These are phyloP conservation scores for Hyphopichia buzzinii DNA, from an alignment of 1,139 yeast species.

Conservation along the genomic window DNA sequence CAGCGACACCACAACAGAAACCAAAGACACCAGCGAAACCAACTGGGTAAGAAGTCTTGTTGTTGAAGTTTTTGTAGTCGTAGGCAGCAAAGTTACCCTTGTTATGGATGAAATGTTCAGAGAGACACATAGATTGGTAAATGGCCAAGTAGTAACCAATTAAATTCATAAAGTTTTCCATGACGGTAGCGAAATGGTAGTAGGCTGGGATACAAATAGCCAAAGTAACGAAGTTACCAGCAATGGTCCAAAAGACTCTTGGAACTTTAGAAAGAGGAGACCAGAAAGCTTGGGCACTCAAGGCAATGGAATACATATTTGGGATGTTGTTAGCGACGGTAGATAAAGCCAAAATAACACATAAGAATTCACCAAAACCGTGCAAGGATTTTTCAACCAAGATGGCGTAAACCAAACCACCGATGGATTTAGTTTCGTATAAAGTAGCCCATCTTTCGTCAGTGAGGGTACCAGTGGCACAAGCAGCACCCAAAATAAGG, in stretches of 20 bases:
- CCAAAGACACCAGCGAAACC: conserved; percentile 79
- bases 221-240: conserved; percentile 72
- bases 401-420: conserved; percentile 80
- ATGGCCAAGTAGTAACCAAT: conserved; percentile 90
- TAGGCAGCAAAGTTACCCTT: conserved; percentile 58
- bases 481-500: conserved; percentile 84
- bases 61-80: conserved; percentile 60
- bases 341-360: conserved; percentile 78
- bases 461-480: conserved; percentile 62
- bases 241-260: conserved; percentile 75
- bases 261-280: conserved; percentile 70
- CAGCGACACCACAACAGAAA: conserved; percentile 80
- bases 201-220: conserved; percentile 89
- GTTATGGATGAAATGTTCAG: conserved; percentile 80
- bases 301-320: conserved; percentile 85
- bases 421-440: conserved; percentile 58
- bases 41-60: conserved; percentile 58
- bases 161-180: conserved; percentile 84
- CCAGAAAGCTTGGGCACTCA: conserved; percentile 84
- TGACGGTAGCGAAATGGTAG: conserved; percentile 66
- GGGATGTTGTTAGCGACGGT: conserved; percentile 90
- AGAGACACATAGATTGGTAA: conserved; percentile 66
- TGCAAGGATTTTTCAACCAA: conserved; percentile 76
- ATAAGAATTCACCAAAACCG: conserved; percentile 87
- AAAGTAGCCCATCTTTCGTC: conserved; percentile 48